Evolutionary conservation across 2,329 filamentous ascomycete genomes (phyloP).

Genomic region (Cordyceps pruinosa): DNA sequence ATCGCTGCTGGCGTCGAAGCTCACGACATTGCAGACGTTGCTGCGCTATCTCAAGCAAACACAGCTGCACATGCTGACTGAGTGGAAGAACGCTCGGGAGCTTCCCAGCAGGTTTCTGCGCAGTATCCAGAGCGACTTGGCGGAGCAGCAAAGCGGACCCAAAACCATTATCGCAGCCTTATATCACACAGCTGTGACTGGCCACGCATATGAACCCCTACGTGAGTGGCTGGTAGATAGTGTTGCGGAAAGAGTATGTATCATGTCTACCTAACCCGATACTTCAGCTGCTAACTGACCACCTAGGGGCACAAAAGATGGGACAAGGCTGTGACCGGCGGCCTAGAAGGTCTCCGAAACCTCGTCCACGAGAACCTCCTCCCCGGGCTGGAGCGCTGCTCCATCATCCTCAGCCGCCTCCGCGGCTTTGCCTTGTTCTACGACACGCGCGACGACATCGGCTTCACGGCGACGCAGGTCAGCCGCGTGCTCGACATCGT

Average conservation of each 20-base stretch:
- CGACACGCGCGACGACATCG: constrained; percentile 57
- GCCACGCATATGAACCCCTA: constrained; percentile 66
- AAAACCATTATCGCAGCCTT: constrained; percentile 64
- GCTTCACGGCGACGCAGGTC: constrained; percentile 57
- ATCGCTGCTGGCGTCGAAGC: constrained; percentile 76
- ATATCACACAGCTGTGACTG: constrained; percentile 79
- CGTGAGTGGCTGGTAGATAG: constrained; percentile 86
- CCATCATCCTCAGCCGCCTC: constrained; percentile 74
- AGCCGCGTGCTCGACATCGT: constrained; percentile 62
- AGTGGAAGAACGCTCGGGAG: constrained; percentile 78
- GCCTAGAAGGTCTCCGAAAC: constrained; percentile 68
- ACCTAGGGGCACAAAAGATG: constrained; percentile 81
- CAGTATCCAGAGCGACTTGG: constrained; percentile 68
- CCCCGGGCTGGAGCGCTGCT: constrained; percentile 76
- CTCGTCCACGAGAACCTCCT: constrained; percentile 83
- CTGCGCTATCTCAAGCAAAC: constrained; percentile 79
- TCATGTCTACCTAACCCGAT: background rate
- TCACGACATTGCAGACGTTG: constrained; percentile 80
- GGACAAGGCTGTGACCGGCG: constrained; percentile 78
- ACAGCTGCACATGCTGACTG: constrained; percentile 68
- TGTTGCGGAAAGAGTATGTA: constrained; percentile 65
- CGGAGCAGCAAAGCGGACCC: constrained; percentile 49
- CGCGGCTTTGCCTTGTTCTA: constrained; percentile 78
- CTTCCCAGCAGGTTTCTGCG: constrained; percentile 71
- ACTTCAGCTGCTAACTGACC: background rate